Conservation (phyloP, 352 stramenopile genomes). For the Thraustochytrium striatum region DNA sequence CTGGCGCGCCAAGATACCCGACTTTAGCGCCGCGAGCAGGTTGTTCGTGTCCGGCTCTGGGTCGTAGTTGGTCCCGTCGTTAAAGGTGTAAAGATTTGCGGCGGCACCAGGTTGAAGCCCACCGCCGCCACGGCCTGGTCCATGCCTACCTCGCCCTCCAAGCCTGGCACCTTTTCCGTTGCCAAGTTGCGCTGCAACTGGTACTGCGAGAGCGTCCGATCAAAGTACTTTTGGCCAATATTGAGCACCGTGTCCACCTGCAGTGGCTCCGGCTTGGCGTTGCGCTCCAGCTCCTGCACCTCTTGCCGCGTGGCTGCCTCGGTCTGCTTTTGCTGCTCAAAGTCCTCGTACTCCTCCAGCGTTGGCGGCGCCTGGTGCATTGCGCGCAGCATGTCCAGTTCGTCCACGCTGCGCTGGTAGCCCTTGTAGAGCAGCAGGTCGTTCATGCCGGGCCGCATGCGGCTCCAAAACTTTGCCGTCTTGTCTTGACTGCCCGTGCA, state of each 20-base stretch:
- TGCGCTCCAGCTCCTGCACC: constrained; percentile 2
- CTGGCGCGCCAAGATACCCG: not conserved
- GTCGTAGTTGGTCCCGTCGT: constrained; percentile 19
- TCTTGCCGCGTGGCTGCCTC: not conserved
- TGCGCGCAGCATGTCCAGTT: constrained; percentile 45
- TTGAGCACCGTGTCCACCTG: constrained; percentile 29
- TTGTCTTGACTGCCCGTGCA: constrained; percentile 92
- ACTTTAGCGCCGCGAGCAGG: not conserved
- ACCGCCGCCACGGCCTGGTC: not conserved
- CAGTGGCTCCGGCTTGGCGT: not conserved
- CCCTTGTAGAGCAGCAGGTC: constrained; percentile 49
- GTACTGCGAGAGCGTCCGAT: not conserved
- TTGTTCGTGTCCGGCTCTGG: not conserved
- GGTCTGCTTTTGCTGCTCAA: constrained; percentile 39
- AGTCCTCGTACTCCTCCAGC: constrained; percentile 46
- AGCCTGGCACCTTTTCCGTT: constrained; percentile 8
- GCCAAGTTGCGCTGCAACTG: constrained; percentile 13
- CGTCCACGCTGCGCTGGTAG: constrained; percentile 28
- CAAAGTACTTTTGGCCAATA: constrained; percentile 25
- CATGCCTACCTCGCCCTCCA: not conserved
- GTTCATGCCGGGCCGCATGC: constrained; percentile 77
- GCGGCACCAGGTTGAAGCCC: not conserved
- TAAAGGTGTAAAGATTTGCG: constrained; percentile 37
- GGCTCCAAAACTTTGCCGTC: constrained; percentile 95
- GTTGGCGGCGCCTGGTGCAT: constrained; percentile 38